phyloP scores from a whole-genome alignment of 2,329 filamentous ascomycete genomes.

The Sporothrix protearum region DNA sequence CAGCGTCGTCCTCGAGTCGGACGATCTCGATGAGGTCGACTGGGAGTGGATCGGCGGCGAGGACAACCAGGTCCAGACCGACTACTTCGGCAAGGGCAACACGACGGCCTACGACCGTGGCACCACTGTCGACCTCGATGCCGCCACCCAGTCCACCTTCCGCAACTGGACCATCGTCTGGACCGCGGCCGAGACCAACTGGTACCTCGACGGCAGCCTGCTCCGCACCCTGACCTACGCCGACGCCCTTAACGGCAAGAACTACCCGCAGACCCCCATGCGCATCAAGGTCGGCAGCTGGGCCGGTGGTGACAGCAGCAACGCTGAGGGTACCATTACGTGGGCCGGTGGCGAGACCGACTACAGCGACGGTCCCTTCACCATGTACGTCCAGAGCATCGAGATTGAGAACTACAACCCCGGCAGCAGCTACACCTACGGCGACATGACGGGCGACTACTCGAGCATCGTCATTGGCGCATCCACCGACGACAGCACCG shows the following conservation, averaged over 20 bases:
- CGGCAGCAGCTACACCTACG: conserved; percentile 22
- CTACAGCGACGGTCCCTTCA: conserved; percentile 22
- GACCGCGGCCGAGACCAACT: conserved; percentile 50
- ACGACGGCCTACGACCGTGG: conserved; percentile 44
- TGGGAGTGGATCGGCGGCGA: conserved; percentile 42
- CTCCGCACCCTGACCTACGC: conserved; percentile 49
- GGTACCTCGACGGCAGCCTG: conserved; percentile 54
- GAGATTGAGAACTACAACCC: conserved; percentile 24
- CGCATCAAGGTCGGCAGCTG: conserved; percentile 48
- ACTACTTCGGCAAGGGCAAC: conserved; percentile 55
- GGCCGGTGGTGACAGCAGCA: conserved; percentile 34
- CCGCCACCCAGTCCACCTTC: conserved; percentile 42
- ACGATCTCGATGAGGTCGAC: conserved; percentile 53
- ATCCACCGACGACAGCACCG: neutral
- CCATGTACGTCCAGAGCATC: conserved; percentile 25
- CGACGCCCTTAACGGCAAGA: conserved; percentile 42
- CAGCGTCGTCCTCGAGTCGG: conserved; percentile 48
- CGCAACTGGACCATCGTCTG: conserved; percentile 59
- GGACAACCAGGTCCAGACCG: conserved; percentile 42
- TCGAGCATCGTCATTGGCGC: conserved; percentile 20
- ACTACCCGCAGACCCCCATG: conserved; percentile 59
- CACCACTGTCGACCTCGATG: conserved; percentile 41
- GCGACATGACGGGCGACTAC: conserved; percentile 21
- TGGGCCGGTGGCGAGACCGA: conserved; percentile 28
- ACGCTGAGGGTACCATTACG: conserved; percentile 22